Percentiles rank a stretch among this genome's conserved stretches.
Evolutionary conservation across 1,284 basidiomycete species (phyloP).

Genomic region (Boletus mariae): DNA sequence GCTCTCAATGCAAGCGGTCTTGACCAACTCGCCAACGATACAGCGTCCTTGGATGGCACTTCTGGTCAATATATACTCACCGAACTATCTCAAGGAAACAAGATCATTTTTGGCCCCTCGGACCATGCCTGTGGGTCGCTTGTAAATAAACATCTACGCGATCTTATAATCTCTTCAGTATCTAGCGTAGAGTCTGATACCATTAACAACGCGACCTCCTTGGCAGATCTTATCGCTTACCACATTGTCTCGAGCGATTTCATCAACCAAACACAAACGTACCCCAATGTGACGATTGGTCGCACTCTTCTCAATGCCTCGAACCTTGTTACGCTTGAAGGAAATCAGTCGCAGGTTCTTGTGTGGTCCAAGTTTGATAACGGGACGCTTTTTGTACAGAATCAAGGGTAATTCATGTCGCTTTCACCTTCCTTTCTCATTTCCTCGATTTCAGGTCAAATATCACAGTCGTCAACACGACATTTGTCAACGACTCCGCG

Average conservation of each 20-base stretch:
- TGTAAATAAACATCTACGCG: background rate
- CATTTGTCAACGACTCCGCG: constrained; percentile 45
- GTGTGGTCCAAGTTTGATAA: constrained; percentile 50
- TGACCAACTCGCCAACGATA: constrained; percentile 37
- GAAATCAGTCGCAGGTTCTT: constrained; percentile 57
- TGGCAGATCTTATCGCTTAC: constrained; percentile 55
- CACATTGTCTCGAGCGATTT: constrained; percentile 59
- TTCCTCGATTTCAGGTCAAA: constrained; percentile 34
- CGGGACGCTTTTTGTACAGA: constrained; percentile 48
- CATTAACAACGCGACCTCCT: constrained; percentile 35
- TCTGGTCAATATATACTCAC: constrained; percentile 43
- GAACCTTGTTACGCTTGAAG: constrained; percentile 49
- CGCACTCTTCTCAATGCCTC: constrained; percentile 57
- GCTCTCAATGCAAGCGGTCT: constrained; percentile 37
- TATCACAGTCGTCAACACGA: constrained; percentile 45
- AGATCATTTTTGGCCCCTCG: constrained; percentile 47
- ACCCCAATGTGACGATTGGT: constrained; percentile 59
- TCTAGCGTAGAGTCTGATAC: constrained; percentile 19
- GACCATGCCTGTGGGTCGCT: constrained; percentile 43
- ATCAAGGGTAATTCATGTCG: constrained; percentile 44
- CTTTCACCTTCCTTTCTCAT: background rate
- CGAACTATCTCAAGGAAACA: constrained; percentile 37
- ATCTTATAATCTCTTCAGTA: constrained; percentile 9
- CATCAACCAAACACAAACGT: constrained; percentile 37
- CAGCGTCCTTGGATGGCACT: constrained; percentile 40